Base-by-base conservation (phyloP, 2,329 filamentous ascomycete genomes). In the Myrmaecium sp. region DNA sequence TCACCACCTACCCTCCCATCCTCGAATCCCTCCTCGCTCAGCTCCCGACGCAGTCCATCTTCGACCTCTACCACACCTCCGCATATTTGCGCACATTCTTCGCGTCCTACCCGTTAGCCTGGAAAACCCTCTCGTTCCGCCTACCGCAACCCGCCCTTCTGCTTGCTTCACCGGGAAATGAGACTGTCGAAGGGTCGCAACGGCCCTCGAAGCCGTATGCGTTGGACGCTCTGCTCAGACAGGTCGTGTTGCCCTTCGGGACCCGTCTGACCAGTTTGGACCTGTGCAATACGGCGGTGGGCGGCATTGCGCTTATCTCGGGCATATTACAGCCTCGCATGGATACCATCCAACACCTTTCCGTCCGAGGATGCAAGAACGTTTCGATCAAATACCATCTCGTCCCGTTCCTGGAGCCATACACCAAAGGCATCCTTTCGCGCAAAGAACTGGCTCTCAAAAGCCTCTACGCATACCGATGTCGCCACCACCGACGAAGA, bases 371-470 rank as follows among this genome's bases (percentile, higher is more conserved):
- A 12, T 72, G 67, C 53, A 69, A 71, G 47, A 69, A 72, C 42
- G 67, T 72, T 19, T 70, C 66, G 8, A 58, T 72, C 36, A 72
- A 72, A 41, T 71, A 72, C 40, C 66, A 72, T 39, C 65, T 72
- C 32, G 64, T 70, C 28, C 67, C 67, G 2, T 70, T 67, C 36
- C 54, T 57, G 21, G 52, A 51, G 33, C 44, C 54, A 3, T 51
- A 53, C 52, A 47, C n/a, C 39, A 42, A 11, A 41, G 55, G 49
- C 43, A 42, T 29, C 43, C 50, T 4, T 57, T 58, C 49, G 47
- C 46, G 30, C 51, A 48, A 25, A 54, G 51, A 54, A 16, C 57
- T 69, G 21, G 64, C 64, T 5, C 54, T 72, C 30, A 67, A 64
- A 45, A 69, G 64, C 42, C 52, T 72, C 6, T 71, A 71, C 39